phyloP scores from a whole-genome alignment of 441 rosid genomes.

The Croton laevigatus region DNA sequence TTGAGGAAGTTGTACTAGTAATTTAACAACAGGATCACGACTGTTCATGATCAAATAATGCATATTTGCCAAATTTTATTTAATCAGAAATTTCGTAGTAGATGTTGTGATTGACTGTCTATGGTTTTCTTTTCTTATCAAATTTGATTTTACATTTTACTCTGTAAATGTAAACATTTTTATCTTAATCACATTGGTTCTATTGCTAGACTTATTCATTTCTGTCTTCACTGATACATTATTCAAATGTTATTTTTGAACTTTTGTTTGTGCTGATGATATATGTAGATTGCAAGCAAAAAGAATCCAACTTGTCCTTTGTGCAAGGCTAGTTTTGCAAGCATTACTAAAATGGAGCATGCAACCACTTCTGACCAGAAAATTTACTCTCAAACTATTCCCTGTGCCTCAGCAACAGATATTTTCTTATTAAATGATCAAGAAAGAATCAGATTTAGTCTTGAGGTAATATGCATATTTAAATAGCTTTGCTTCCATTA shows the following conservation, averaged over 20 bases:
- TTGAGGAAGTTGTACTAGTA: neutral
- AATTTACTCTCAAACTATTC: conserved; percentile 85
- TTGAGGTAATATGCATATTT: conserved; percentile 44
- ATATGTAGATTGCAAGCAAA: conserved; percentile 52
- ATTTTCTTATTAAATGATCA: conserved; percentile 41
- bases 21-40: neutral
- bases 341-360: conserved; percentile 74
- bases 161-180: neutral
- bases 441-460: conserved; percentile 35
- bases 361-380: conserved; percentile 79
- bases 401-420: conserved; percentile 47
- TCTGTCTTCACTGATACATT: neutral
- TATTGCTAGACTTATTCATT: neutral
- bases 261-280: conserved; percentile 14
- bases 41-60: neutral
- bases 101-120: neutral
- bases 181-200: neutral
- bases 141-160: neutral
- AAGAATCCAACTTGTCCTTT: conserved; percentile 76
- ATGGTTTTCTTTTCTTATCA: neutral
- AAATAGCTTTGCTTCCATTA: neutral
- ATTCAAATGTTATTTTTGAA: neutral
- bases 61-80: neutral
- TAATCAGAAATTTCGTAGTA: neutral
- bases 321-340: conserved; percentile 68